Percentiles rank a stretch among this genome's conserved stretches.
These are phyloP conservation scores for Tricholoma furcatifolium DNA, from an alignment of 768 basidiomycete species.

Conservation along the genomic window DNA sequence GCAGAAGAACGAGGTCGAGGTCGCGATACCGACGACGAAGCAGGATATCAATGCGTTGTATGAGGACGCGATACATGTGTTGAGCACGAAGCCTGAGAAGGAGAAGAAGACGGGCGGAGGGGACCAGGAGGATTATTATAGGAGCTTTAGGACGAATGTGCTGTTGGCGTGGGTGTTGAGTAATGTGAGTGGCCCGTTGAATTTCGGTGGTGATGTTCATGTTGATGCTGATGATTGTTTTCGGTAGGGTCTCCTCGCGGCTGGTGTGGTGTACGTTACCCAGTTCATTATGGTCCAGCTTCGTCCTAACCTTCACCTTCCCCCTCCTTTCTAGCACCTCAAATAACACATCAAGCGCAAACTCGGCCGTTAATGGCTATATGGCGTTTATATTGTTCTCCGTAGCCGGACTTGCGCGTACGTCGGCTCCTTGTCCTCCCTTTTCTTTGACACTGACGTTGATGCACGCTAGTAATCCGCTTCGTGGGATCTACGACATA, in stretches of 20 bases:
- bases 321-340: slow-evolving; percentile 32
- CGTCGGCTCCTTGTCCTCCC: slow-evolving; percentile 30
- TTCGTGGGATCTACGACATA: slow-evolving; percentile 83
- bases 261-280: no score
- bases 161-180: slow-evolving; percentile 86
- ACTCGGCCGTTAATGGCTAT: slow-evolving; percentile 72
- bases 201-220: slow-evolving; percentile 22
- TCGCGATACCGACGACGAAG: slow-evolving; percentile 80
- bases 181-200: slow-evolving; percentile 60
- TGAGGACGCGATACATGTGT: slow-evolving; percentile 84
- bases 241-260: no score
- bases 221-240: background rate
- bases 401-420: slow-evolving; percentile 84
- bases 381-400: slow-evolving; percentile 89
- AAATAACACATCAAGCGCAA: slow-evolving; percentile 51
- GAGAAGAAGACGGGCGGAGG: slow-evolving; percentile 60
- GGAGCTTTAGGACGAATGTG: slow-evolving; percentile 82
- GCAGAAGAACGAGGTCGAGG: slow-evolving; percentile 81
- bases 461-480: slow-evolving; percentile 62
- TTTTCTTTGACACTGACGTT: background rate
- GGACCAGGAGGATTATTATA: slow-evolving; percentile 88
- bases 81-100: slow-evolving; percentile 78
- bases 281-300: no score
- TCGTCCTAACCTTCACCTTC: no score
- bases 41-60: slow-evolving; percentile 89